Evolutionary conservation across 2,329 filamentous ascomycete genomes (phyloP), one percentile per base, ranked within the genome.

Genomic region (Clarireedia homoeocarpa): DNA sequence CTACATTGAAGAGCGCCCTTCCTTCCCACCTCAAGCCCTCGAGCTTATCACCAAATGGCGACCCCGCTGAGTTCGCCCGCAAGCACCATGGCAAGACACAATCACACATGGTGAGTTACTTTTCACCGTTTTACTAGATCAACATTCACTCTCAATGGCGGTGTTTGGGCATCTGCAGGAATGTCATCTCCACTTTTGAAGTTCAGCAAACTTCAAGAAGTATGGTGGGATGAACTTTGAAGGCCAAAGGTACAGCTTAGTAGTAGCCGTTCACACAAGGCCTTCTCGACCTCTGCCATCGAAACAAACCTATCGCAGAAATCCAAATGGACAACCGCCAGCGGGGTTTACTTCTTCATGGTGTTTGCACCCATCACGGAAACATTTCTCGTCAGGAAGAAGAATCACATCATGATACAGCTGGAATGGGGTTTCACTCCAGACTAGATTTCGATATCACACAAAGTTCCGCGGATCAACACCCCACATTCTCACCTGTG

Each of bases 41-140:
- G 34, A 65, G 63, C 47, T 61, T 69, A 20, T 48, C 38, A 24
- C 70, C 68, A 58, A 71, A 70, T 62, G 75, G 71, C 61, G 69
- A 71, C 55, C 64, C 53, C 20, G 74, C 71, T 65, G 77, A 73
- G 60, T 73, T 83, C 63, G 75, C 79, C 66, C 77, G 79, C 65
- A 84, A 85, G 71, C 88, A 89, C 71, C 87, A 91, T 73, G 88
- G 88, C 75, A 91, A 91, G 82, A 88, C 86, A 65, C 86, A 88
- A 73, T 90, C 86, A 59, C 88, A 91, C 74, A 88, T 91, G 83
- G 88, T 88, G 75, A 83, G 87, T 84, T n/a, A 27, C 56, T 51
- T 23, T 55, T 54, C 53, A 12, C 5, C 42, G 40, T 53, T 42
- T 17, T 36, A 26, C n/a, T 26, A 39, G 36, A 1, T 27, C 27